phyloP scores from a whole-genome alignment of 2,329 filamentous ascomycete species.

The Colletotrichum sojae region DNA sequence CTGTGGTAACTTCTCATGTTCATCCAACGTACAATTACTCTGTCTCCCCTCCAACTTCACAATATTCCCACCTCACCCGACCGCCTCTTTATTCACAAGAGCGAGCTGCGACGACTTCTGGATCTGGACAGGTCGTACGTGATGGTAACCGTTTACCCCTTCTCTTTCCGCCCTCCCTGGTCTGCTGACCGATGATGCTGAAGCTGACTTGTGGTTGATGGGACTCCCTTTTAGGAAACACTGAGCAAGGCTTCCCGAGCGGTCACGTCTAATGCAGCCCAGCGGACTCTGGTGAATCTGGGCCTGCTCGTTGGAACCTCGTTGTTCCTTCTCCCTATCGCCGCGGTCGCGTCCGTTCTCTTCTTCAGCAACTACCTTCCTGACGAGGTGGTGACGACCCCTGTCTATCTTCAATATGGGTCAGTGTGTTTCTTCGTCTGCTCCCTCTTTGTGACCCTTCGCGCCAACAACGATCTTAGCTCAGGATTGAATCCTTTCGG shows the following conservation, averaged over 20 bases:
- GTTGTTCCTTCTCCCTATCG: constrained; percentile 61
- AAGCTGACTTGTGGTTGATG: not conserved
- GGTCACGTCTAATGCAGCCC: constrained; percentile 66
- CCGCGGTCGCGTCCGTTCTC: constrained; percentile 63
- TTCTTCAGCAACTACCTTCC: constrained; percentile 72
- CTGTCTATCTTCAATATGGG: constrained; percentile 73
- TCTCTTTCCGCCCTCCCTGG: not conserved
- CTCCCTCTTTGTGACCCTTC: not conserved
- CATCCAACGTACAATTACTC: too few species aligned
- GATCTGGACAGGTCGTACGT: not conserved
- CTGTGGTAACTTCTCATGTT: too few species aligned
- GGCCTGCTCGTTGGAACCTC: constrained; percentile 60
- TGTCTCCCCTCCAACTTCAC: too few species aligned
- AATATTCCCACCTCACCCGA: too few species aligned
- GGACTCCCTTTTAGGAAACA: constrained; percentile 22
- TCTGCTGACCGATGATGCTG: not conserved
- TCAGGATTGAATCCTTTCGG: constrained; percentile 68
- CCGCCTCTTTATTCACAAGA: too few species aligned
- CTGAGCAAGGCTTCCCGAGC: constrained; percentile 48
- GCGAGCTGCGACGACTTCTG: too few species aligned
- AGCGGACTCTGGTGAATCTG: constrained; percentile 63
- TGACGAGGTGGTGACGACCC: constrained; percentile 65
- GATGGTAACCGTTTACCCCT: not conserved
- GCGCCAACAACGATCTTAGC: constrained; percentile 47
- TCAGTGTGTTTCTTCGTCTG: constrained; percentile 51